A percentile compares a stretch with the other conserved stretches of the same genome.
phyloP scores from a whole-genome alignment of 208 protist genomes.

The Leptomonas pyrrhocoris region DNA sequence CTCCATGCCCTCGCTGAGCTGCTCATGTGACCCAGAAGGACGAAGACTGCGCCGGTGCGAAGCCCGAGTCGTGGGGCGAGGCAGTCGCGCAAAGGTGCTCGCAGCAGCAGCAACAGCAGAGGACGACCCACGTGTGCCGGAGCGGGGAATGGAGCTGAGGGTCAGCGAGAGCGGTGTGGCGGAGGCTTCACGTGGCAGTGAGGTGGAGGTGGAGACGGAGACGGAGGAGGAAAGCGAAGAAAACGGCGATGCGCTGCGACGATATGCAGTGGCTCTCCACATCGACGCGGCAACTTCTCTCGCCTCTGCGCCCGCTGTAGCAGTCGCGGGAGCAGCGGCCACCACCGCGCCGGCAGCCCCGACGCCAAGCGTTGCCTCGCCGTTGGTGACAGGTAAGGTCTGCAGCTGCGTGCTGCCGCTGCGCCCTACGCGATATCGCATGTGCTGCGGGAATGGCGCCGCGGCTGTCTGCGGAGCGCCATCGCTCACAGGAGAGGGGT shows the following conservation, averaged over 20 bases:
- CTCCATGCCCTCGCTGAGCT: neutral
- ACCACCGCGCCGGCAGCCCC: conserved; percentile 7
- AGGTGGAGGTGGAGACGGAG: too few relatives aligned
- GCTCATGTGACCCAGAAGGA: neutral
- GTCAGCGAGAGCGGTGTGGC: conserved; percentile 14
- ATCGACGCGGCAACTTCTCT: neutral
- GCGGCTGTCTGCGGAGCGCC: neutral
- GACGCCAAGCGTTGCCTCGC: neutral
- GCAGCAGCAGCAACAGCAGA: neutral
- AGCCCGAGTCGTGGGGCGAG: neutral
- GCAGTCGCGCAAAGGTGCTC: neutral
- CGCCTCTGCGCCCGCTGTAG: neutral
- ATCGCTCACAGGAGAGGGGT: neutral
- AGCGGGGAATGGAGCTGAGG: conserved; percentile 24
- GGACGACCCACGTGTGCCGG: conserved; percentile 3
- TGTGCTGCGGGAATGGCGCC: neutral
- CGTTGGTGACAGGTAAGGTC: conserved; percentile 10
- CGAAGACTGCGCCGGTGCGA: neutral
- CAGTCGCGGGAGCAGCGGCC: conserved; percentile 2
- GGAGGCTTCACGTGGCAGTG: conserved; percentile 13
- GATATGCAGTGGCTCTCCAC: too few relatives aligned
- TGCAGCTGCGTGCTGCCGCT: conserved; percentile 33
- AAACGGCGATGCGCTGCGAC: conserved; percentile 5
- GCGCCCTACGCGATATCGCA: conserved; percentile 34
- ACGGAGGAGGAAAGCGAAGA: conserved; percentile 6